Evolutionary conservation across 805 yeast genomes (phyloP).

Genomic region (Candida oleophila): DNA sequence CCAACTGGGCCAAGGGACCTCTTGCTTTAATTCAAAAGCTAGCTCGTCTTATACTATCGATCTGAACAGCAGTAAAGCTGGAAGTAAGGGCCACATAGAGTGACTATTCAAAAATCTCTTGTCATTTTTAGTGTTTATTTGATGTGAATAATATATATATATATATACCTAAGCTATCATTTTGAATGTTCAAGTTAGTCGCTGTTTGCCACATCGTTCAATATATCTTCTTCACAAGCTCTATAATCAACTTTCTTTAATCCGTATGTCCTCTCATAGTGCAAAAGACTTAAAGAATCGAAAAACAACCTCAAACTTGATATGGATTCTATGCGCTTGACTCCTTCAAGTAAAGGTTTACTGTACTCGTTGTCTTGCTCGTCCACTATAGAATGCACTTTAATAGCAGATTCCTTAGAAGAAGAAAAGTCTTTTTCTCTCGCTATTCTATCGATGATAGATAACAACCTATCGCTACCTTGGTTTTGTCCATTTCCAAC

Average conservation of each 20-base stretch:
- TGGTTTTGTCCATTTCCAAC: not conserved
- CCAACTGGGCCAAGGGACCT: slow-evolving; percentile 56
- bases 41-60: too few species aligned
- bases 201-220: slow-evolving; percentile 47
- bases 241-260: slow-evolving; percentile 32
- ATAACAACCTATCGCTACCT: slow-evolving; percentile 19
- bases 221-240: slow-evolving; percentile 55
- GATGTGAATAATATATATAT: too few species aligned
- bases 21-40: slow-evolving; percentile 20
- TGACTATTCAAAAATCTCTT: too few species aligned
- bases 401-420: slow-evolving; percentile 36
- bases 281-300: slow-evolving; percentile 59
- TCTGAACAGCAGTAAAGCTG: too few species aligned
- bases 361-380: slow-evolving; percentile 29
- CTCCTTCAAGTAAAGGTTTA: slow-evolving; percentile 47
- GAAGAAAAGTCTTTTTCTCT: slow-evolving; percentile 27
- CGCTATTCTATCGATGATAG: slow-evolving; percentile 51
- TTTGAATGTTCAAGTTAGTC: not conserved
- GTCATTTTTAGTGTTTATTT: too few species aligned
- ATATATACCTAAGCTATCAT: too few species aligned
- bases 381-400: slow-evolving; percentile 15
- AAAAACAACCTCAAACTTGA: slow-evolving; percentile 61
- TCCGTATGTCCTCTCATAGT: slow-evolving; percentile 65
- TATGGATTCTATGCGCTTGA: slow-evolving; percentile 37
- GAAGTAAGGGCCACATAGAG: too few species aligned